A percentile compares a stretch with the other conserved stretches of the same genome.
Evolutionary conservation across 176 grass and related monocot genomes (phyloP).

Genomic region (Avena sativa): DNA sequence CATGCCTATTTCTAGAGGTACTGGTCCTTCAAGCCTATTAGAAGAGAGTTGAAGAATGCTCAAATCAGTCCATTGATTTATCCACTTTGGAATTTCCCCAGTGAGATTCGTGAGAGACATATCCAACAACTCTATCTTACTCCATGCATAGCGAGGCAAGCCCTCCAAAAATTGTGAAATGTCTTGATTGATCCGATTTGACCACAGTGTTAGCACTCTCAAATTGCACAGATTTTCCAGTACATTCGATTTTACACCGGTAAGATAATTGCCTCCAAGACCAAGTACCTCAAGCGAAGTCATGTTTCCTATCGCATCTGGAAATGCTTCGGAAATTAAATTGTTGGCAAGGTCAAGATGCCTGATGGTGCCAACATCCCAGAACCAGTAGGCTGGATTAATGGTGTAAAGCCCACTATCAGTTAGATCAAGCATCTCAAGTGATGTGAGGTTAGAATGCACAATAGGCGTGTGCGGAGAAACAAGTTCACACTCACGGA

Average conservation of each 20-base stretch:
- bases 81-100: conserved; percentile 27
- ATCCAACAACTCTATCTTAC: conserved; percentile 1
- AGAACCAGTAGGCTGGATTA: conserved; percentile 16
- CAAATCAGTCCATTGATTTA: neutral
- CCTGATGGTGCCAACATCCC: conserved; percentile 10
- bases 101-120: neutral
- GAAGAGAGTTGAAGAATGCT: conserved; percentile 15
- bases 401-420: neutral
- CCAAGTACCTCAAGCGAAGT: neutral
- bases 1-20: neutral
- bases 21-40: neutral
- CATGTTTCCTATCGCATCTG: conserved; percentile 6
- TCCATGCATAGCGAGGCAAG: neutral
- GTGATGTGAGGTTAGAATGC: conserved; percentile 24
- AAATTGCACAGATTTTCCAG: neutral
- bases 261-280: neutral
- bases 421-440: neutral
- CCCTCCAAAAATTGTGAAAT: neutral
- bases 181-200: neutral
- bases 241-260: neutral
- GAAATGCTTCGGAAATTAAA: neutral
- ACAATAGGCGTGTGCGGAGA: neutral
- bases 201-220: conserved; percentile 8
- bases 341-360: neutral
- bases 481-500: neutral